Percentiles rank a stretch among this genome's conserved stretches.
Evolutionary conservation across 2,329 filamentous ascomycete species (phyloP).

Genomic region (Blastomyces percursus): DNA sequence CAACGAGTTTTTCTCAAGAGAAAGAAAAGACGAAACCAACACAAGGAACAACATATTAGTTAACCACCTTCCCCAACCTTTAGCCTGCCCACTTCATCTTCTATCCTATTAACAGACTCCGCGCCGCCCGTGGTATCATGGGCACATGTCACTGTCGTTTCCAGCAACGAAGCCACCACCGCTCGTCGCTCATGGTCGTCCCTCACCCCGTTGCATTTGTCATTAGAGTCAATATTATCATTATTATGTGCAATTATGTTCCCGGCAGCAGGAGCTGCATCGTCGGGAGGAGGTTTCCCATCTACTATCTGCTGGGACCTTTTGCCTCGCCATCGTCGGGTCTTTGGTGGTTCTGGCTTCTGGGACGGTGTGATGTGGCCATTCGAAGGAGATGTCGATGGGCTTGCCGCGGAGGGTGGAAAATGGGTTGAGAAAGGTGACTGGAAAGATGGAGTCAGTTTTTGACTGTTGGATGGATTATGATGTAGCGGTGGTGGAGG

Average conservation of each 20-base stretch:
- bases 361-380: slow-evolving; percentile 15
- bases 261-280: background rate
- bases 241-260: no score
- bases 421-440: background rate
- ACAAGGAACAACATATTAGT: background rate
- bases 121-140: background rate
- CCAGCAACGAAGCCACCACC: background rate
- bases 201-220: background rate
- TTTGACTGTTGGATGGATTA: slow-evolving; percentile 5
- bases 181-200: background rate
- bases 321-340: slow-evolving; percentile 30
- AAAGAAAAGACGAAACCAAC: background rate
- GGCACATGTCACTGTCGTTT: background rate
- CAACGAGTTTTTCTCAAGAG: background rate
- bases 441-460: background rate
- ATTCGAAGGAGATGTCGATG: slow-evolving; percentile 10
- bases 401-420: slow-evolving; percentile 7
- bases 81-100: background rate
- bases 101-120: background rate
- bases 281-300: background rate
- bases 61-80: background rate
- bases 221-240: background rate
- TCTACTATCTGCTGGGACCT: background rate
- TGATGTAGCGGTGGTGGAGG: slow-evolving; percentile 11
- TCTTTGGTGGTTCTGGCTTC: slow-evolving; percentile 32